Base-by-base conservation (phyloP, 1,284 basidiomycete genomes). In the Ustilago sp. region DNA sequence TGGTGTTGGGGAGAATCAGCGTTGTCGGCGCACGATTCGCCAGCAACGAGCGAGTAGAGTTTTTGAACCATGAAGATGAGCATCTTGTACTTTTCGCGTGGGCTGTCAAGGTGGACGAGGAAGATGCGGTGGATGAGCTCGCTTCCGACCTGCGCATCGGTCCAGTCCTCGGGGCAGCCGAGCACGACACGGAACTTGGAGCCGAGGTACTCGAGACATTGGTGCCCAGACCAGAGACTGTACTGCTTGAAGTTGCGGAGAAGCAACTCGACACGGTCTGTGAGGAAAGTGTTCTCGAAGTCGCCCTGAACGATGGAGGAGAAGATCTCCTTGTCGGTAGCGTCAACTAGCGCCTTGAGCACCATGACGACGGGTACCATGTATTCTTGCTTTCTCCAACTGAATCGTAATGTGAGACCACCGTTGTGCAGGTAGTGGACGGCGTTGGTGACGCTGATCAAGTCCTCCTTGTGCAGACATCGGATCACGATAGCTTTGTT, bases 1-100 rank as follows among this genome's bases (percentile, higher is more conserved):
- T 99, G 97, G 85, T 98, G 94, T 86, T 99, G 96, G 62, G 95
- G 95, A 17, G 96, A 99, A 89, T 99, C 97, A 13, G 97, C 95
- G 85, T 99, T 99, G 88, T 99, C 97, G 62, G 93, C 90, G 83
- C 93, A 94, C 81, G 94, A 96, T 59, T 93, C 91, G 62, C 93
- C 92, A 17, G 94, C 96, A 13, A 99, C 95, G 54, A 95, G 89
- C 7, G 94, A 90, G 85, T 95, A 99, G 28, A 99, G 89, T 88
- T 99, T 99, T 80, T 94, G 93, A 48, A 99, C 89, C 97, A 99
- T 99, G 88, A 96, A 98, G 56, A 94, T 94, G 67, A 99, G 90
- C 91, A 98, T 92, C 57, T 94, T 90, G 88, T 95, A 98, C 88
- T 99, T 99, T 83, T 99, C 96, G 54, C 94, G 89, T n/a, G 95